These are phyloP conservation scores for Lenwebbia sp. DNA, from an alignment of 345 rosid species.

Conservation along the genomic window DNA sequence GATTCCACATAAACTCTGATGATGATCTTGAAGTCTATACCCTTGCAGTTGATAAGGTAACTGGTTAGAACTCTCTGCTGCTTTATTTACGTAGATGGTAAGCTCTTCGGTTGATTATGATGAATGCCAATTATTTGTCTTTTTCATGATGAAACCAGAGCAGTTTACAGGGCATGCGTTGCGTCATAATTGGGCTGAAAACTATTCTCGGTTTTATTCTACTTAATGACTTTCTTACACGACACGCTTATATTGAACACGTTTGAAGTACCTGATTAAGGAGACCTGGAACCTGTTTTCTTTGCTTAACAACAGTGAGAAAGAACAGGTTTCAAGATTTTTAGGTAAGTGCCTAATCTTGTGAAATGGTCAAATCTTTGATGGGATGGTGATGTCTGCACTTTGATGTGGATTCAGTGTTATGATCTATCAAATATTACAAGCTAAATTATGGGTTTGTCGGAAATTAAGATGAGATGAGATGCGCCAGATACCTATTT, in stretches of 20 bases:
- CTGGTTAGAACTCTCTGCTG: not conserved
- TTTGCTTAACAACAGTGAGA: not conserved
- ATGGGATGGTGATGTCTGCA: not conserved
- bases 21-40: conserved; percentile 90
- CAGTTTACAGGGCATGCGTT: not conserved
- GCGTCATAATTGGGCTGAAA: not conserved
- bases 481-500: not conserved
- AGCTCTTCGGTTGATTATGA: not conserved
- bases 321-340: not conserved
- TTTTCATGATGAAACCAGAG: not conserved
- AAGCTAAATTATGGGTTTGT: not conserved
- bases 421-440: not conserved
- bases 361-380: not conserved
- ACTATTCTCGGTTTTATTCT: not conserved
- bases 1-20: conserved; percentile 59
- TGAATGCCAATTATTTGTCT: not conserved
- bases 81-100: not conserved
- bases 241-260: not conserved
- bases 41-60: conserved; percentile 93
- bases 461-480: not conserved
- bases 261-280: not conserved
- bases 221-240: not conserved
- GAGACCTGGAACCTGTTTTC: not conserved
- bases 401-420: not conserved
- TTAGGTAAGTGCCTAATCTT: not conserved